Conservation (phyloP, 2,329 filamentous ascomycete genomes). For the Alternaria incomplexa region DNA sequence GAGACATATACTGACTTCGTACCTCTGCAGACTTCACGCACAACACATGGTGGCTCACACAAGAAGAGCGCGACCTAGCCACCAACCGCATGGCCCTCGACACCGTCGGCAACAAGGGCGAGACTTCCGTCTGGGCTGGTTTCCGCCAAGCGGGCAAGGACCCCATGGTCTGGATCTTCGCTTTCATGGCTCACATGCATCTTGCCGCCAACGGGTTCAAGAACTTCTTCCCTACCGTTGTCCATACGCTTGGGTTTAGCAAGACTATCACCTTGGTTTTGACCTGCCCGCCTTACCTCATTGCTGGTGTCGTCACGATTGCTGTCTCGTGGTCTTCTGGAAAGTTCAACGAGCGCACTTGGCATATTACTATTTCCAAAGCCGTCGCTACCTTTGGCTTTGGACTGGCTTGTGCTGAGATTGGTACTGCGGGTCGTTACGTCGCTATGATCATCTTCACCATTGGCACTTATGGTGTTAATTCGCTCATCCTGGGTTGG, state of each 20-base stretch:
- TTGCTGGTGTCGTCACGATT: conserved; percentile 39
- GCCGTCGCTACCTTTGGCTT: conserved; percentile 49
- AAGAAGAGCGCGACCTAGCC: conserved; percentile 52
- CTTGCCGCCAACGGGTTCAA: conserved; percentile 50
- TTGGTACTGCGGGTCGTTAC: conserved; percentile 46
- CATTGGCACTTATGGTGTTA: conserved; percentile 46
- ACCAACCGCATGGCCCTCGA: conserved; percentile 52
- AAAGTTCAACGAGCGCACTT: conserved; percentile 49
- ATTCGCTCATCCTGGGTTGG: conserved; percentile 55
- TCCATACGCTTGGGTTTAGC: conserved; percentile 58
- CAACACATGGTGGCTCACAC: conserved; percentile 54
- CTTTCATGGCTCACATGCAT: conserved; percentile 43
- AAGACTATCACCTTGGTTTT: conserved; percentile 59
- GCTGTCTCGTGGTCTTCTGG: conserved; percentile 45
- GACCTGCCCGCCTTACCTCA: conserved; percentile 46
- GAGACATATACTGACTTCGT: no score
- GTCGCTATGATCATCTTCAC: conserved; percentile 43
- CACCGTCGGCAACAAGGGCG: conserved; percentile 55
- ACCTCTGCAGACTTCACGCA: conserved; percentile 29
- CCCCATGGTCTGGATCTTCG: conserved; percentile 53
- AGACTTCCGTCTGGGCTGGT: conserved; percentile 55
- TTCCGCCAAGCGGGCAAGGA: conserved; percentile 59
- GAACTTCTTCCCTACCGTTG: conserved; percentile 56
- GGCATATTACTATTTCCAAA: conserved; percentile 51
- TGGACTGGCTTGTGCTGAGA: conserved; percentile 43